phyloP scores from a whole-genome alignment of 2,329 filamentous ascomycete species.

The Magnaporthiopsis rhizophila region DNA sequence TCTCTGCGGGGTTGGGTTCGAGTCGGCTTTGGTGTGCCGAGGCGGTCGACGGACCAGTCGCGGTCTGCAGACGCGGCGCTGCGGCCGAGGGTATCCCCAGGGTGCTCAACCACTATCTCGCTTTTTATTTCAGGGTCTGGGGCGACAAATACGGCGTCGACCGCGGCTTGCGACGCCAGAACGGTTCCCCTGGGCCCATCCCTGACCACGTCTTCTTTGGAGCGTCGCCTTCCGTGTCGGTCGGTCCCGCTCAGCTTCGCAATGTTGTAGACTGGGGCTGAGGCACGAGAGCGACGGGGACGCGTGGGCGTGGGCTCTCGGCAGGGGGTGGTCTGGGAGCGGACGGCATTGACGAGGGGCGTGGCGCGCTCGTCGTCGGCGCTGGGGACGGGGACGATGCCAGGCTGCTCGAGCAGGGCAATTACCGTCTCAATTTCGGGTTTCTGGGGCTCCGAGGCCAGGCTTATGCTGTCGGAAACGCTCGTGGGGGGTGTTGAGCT shows the following conservation, averaged over 20 bases:
- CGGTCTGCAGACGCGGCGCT: constrained; percentile 40
- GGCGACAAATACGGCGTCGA: not conserved
- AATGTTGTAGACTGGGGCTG: constrained; percentile 58
- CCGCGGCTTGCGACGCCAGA: not conserved
- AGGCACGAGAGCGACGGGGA: constrained; percentile 46
- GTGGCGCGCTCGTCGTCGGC: constrained; percentile 2
- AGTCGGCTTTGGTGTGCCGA: constrained; percentile 22
- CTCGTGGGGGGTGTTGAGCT: constrained; percentile 25
- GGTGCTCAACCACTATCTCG: constrained; percentile 12
- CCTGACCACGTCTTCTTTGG: constrained; percentile 40
- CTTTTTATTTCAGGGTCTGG: constrained; percentile 19
- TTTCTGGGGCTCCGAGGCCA: constrained; percentile 21
- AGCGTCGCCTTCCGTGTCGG: constrained; percentile 48
- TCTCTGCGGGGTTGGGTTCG: not conserved
- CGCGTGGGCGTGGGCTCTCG: constrained; percentile 27
- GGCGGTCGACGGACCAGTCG: constrained; percentile 32
- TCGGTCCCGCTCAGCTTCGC: constrained; percentile 54
- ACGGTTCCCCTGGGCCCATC: constrained; percentile 29
- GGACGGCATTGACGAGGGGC: not conserved
- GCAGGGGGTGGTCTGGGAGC: constrained; percentile 8
- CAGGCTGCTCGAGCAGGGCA: constrained; percentile 8
- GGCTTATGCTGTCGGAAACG: constrained; percentile 23
- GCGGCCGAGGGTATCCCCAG: constrained; percentile 22
- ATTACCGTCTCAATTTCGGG: constrained; percentile 8
- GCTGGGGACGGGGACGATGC: constrained; percentile 16